Evolutionary conservation across 1,284 basidiomycete genomes (phyloP), one percentile per base, ranked within the genome.

Genomic region (Papiliotrema laurentii): DNA sequence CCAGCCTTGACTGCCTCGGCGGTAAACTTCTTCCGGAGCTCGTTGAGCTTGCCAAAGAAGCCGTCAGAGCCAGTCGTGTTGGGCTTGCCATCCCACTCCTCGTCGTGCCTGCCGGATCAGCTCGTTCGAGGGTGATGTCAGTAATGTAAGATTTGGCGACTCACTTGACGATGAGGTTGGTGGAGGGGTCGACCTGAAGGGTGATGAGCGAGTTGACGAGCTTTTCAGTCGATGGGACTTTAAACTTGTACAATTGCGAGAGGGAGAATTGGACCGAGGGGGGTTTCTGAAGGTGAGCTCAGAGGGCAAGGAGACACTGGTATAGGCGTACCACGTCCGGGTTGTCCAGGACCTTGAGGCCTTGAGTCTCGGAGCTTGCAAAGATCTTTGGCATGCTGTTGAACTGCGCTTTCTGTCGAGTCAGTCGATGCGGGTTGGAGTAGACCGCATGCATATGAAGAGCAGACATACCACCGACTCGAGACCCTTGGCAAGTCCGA

Each of bases 321-420:
- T 22, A 11, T 49, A 26, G 27, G 11, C 64, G 43, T 27, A 64
- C 65, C 7, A 68, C 59, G 30, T 54, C 61, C 18, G 65, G 65
- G 58, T 68, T 68, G 36, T 66, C 62, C 11, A 68, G 51, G 18
- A 61, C 55, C 42, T 61, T 63, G 24, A 60, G 16, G 11, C 48
- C 65, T 40, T 58, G 49, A 1, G 63, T 64, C 28, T 47, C 47
- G 4, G 59, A 60, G 2, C 28, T 37, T 19, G 59, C 57, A 45
- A 68, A 68, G 47, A 64, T 55, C 38, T 53, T 58, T 18, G 65
- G 65, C 65, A 68, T 68, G 14, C 54, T 40, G 50, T 66, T 68
- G 60, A 68, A 68, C 42, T 68, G 65, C 21, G 63, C 58, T 59
- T 68, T 63, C 61, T 63, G 51, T 9, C 36, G 19, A 27, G 38